Evolutionary conservation across 1,284 basidiomycete genomes (phyloP).

Genomic region (Abortiporus biennis): DNA sequence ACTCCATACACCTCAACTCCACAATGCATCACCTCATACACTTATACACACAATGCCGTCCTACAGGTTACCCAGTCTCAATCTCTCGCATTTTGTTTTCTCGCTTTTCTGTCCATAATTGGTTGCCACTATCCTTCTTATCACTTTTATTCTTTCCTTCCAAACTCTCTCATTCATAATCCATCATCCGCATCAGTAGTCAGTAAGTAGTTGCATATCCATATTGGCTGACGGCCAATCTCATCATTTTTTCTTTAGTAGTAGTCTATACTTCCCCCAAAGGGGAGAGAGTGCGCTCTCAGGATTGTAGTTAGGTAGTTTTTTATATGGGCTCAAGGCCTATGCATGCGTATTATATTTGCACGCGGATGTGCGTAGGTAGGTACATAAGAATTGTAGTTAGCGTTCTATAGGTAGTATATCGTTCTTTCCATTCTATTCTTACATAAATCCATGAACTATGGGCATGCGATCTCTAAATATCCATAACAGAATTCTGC

Average conservation of each 20-base stretch:
- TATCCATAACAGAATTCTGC: too few relatives aligned
- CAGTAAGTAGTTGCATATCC: background rate
- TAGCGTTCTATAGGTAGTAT: background rate
- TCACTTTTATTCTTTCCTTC: constrained; percentile 4
- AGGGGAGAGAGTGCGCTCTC: too few relatives aligned
- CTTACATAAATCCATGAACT: too few relatives aligned
- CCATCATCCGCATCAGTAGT: background rate
- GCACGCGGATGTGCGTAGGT: constrained; percentile 22
- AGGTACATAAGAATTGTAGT: constrained; percentile 1
- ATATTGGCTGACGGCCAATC: background rate
- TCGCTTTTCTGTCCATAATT: constrained; percentile 9
- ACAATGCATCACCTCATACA: too few relatives aligned
- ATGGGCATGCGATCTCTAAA: too few relatives aligned
- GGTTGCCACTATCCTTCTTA: constrained; percentile 3
- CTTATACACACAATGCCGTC: too few relatives aligned
- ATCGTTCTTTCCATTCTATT: too few relatives aligned
- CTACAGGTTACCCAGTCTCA: too few relatives aligned
- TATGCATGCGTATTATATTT: constrained; percentile 26
- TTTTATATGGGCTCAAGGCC: constrained; percentile 23
- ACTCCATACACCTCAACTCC: too few relatives aligned
- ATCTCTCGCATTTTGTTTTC: too few relatives aligned
- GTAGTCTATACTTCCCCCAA: too few relatives aligned
- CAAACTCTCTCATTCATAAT: background rate
- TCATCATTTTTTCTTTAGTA: background rate
- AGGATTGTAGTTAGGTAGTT: constrained; percentile 9